Evolutionary conservation across 1,139 yeast genomes (phyloP).

Genomic region (Geotrichum siamense): DNA sequence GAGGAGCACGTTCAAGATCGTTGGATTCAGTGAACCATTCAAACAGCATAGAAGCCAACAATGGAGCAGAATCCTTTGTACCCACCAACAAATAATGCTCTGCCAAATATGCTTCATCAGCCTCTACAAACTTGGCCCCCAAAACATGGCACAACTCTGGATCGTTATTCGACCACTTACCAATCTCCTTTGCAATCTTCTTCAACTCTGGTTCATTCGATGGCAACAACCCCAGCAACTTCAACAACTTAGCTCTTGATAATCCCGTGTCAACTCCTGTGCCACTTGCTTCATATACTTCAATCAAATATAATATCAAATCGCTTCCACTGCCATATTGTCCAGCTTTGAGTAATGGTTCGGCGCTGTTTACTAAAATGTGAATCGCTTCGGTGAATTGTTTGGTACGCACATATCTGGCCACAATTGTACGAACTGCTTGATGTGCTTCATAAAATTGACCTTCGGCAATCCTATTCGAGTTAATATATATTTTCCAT

Average conservation of each 20-base stretch:
- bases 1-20: conserved; percentile 40
- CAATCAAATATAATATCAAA: conserved; percentile 63
- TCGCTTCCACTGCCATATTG: conserved; percentile 81
- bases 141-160: conserved; percentile 65
- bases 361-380: conserved; percentile 61
- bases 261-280: conserved; percentile 36
- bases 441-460: conserved; percentile 94
- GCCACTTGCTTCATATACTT: conserved; percentile 51
- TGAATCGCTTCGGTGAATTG: conserved; percentile 67
- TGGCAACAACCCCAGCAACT: conserved; percentile 46
- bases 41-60: conserved; percentile 49
- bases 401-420: conserved; percentile 66
- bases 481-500: background rate
- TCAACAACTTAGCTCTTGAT: conserved; percentile 34
- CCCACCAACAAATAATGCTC: conserved; percentile 63
- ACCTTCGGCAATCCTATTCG: conserved; percentile 54
- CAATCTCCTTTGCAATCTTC: conserved; percentile 56
- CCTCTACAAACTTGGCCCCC: conserved; percentile 52
- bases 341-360: conserved; percentile 56
- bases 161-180: conserved; percentile 62
- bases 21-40: conserved; percentile 46
- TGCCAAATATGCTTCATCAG: conserved; percentile 41
- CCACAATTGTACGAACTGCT: conserved; percentile 79
- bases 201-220: conserved; percentile 60
- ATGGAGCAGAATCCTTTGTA: conserved; percentile 49